Evolutionary conservation across 2,329 filamentous ascomycete genomes (phyloP).

Genomic region (Rasamsonia emersonii): DNA sequence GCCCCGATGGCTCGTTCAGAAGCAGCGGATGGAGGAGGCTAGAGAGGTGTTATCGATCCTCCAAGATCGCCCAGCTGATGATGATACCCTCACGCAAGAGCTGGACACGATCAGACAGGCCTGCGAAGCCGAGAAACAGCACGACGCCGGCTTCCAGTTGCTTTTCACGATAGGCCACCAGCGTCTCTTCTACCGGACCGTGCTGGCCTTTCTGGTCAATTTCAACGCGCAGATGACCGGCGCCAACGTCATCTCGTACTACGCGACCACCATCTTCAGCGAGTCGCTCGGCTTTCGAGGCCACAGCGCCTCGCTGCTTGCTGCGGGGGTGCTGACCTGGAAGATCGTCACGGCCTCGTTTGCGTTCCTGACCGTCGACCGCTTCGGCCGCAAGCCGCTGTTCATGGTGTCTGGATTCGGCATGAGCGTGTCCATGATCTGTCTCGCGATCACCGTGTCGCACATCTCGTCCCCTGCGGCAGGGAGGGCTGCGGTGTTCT

Average conservation of each 20-base stretch:
- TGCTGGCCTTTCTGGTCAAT: not conserved
- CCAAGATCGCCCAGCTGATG: no score
- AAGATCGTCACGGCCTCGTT: slow-evolving; percentile 47
- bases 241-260: not conserved
- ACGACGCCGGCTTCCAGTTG: no score
- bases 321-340: slow-evolving; percentile 46
- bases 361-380: slow-evolving; percentile 43
- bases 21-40: no score
- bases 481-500: not conserved
- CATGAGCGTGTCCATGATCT: slow-evolving; percentile 48
- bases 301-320: slow-evolving; percentile 27
- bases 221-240: not conserved
- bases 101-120: no score
- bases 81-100: no score
- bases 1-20: slow-evolving; percentile 7
- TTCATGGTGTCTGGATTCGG: slow-evolving; percentile 46
- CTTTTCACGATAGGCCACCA: no score
- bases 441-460: slow-evolving; percentile 8
- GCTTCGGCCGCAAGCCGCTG: slow-evolving; percentile 41
- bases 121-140: no score
- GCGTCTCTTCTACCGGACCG: not conserved
- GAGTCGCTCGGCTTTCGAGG: slow-evolving; percentile 30
- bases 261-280: not conserved
- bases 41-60: no score
- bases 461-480: not conserved